phyloP scores from a whole-genome alignment of 129 eudicot genomes.

The Ambrosia artemisiifolia region DNA sequence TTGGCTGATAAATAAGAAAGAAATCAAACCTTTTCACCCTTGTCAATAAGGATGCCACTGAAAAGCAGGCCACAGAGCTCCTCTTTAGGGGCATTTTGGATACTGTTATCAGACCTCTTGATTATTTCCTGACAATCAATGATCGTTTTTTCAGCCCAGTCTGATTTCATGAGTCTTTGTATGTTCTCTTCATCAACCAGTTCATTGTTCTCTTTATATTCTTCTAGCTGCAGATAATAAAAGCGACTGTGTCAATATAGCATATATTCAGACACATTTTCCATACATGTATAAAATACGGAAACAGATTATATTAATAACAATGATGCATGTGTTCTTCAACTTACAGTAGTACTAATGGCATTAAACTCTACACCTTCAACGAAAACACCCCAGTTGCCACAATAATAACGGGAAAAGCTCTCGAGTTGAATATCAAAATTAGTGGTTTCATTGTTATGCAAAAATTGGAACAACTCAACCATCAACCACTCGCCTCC shows the following conservation, averaged over 20 bases:
- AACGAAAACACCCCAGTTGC: constrained; percentile 19
- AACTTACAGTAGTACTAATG: constrained; percentile 10
- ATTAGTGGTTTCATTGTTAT: constrained; percentile 9
- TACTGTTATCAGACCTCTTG: constrained; percentile 11
- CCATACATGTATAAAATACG: neutral
- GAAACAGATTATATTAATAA: neutral
- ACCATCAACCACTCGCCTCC: constrained; percentile 22
- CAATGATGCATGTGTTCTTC: neutral
- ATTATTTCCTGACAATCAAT: neutral
- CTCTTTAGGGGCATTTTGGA: constrained; percentile 15
- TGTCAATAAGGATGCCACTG: constrained; percentile 20
- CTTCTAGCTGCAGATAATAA: constrained; percentile 1
- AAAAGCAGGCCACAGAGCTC: constrained; percentile 15
- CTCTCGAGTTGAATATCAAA: constrained; percentile 21
- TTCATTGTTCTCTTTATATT: neutral
- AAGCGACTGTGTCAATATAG: too few relatives aligned
- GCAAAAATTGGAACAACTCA: constrained; percentile 24
- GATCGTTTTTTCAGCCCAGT: neutral
- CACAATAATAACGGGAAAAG: constrained; percentile 25
- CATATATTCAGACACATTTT: neutral
- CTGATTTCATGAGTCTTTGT: neutral
- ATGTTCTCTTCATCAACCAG: neutral
- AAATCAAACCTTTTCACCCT: constrained; percentile 25
- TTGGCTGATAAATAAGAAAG: neutral
- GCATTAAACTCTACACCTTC: constrained; percentile 26